Evolutionary conservation across 2,329 filamentous ascomycete genomes (phyloP).

Genomic region (Drechslerella coelobrocha): DNA sequence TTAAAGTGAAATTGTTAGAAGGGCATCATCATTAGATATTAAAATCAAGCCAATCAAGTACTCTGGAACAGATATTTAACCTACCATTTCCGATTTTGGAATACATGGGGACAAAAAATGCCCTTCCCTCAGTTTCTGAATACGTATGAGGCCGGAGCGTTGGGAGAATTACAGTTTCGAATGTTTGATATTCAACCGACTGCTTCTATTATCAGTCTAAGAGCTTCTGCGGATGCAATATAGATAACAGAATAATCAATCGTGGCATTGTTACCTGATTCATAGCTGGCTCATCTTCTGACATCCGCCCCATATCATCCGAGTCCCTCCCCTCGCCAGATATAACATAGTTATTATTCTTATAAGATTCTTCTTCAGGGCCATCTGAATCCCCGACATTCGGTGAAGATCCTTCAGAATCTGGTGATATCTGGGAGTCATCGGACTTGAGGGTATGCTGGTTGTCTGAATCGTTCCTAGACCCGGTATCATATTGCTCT

Average conservation of each 20-base stretch:
- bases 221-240: not conserved
- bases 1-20: not conserved
- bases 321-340: constrained; percentile 33
- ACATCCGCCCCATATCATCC: constrained; percentile 18
- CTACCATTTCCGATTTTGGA: constrained; percentile 35
- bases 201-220: not conserved
- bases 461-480: constrained; percentile 17
- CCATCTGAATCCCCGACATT: constrained; percentile 30
- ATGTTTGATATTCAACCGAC: constrained; percentile 26
- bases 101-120: constrained; percentile 45
- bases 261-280: constrained; percentile 16
- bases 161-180: constrained; percentile 36
- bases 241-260: not conserved
- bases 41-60: no score
- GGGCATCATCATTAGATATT: not conserved
- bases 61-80: not conserved
- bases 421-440: constrained; percentile 28
- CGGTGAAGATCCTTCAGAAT: constrained; percentile 34
- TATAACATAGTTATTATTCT: constrained; percentile 48
- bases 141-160: constrained; percentile 26
- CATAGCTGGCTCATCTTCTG: constrained; percentile 28
- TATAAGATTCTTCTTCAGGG: constrained; percentile 39
- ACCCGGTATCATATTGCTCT: constrained; percentile 10
- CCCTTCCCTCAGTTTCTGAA: constrained; percentile 29
- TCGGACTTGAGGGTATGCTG: constrained; percentile 27